Conservation (phyloP, 1,284 basidiomycete genomes). For the Leccinum laetum region DNA sequence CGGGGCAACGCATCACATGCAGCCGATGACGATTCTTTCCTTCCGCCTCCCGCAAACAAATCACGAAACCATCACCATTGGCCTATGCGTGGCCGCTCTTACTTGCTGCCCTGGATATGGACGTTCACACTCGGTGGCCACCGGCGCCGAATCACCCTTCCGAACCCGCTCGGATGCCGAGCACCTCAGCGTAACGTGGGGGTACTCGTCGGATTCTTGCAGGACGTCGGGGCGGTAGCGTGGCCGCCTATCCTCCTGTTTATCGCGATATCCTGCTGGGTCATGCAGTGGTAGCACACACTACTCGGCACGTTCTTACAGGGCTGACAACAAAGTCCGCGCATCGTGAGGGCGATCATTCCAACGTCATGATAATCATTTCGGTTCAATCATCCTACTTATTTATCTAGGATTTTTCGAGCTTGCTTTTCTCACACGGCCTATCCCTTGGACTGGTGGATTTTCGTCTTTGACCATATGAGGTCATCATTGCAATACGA, state of each 20-base stretch:
- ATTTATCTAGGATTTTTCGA: not conserved
- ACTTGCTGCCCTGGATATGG: slow-evolving; percentile 22
- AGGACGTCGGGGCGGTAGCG: slow-evolving; percentile 36
- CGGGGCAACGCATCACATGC: slow-evolving; percentile 5
- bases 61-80: slow-evolving; percentile 7
- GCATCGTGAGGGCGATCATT: not conserved
- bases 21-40: slow-evolving; percentile 8
- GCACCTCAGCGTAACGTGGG: slow-evolving; percentile 23
- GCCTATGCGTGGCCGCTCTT: slow-evolving; percentile 18
- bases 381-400: not conserved
- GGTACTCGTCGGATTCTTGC: slow-evolving; percentile 30
- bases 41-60: slow-evolving; percentile 19
- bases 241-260: slow-evolving; percentile 36
- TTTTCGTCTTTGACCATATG: not conserved
- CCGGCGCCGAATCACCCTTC: slow-evolving; percentile 29
- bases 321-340: not conserved
- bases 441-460: not conserved
- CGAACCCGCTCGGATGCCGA: slow-evolving; percentile 15
- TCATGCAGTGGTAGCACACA: slow-evolving; percentile 24
- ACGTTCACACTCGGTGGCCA: slow-evolving; percentile 29
- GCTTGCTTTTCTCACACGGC: not conserved
- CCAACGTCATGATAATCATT: not conserved
- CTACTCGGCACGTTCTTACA: not conserved
- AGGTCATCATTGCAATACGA: not conserved
- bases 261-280: slow-evolving; percentile 27